Conservation (phyloP, 176 grass and related monocot species). For the Oryza brachyantha region DNA sequence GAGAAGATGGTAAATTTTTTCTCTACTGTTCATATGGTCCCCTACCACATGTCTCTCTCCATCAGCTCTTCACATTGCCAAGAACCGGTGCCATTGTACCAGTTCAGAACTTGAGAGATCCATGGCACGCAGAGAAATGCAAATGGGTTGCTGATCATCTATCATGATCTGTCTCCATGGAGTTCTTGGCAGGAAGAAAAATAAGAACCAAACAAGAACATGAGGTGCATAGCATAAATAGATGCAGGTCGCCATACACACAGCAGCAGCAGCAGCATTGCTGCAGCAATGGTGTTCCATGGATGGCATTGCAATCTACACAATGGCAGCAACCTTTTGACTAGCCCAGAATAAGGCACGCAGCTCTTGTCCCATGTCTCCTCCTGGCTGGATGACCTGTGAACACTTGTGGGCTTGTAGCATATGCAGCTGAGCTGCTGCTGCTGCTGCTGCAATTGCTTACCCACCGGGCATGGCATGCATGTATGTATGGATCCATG, state of each 20-base stretch:
- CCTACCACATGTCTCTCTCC: neutral
- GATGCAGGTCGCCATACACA: too few species aligned
- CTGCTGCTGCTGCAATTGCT: slow-evolving; percentile 22
- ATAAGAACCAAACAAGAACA: neutral
- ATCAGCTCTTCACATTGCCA: neutral
- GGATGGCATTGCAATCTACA: neutral
- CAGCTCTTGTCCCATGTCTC: slow-evolving; percentile 21
- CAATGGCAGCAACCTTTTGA: slow-evolving; percentile 25
- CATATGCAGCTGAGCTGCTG: neutral
- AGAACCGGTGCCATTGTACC: neutral
- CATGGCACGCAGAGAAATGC: neutral
- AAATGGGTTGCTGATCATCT: neutral
- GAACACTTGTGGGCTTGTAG: neutral
- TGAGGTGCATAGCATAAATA: neutral
- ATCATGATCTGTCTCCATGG: neutral
- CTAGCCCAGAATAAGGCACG: slow-evolving; percentile 37
- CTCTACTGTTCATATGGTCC: slow-evolving; percentile 23
- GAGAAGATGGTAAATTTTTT: neutral
- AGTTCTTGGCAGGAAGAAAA: neutral
- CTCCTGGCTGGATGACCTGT: neutral
- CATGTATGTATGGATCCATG: neutral
- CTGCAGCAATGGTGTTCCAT: neutral
- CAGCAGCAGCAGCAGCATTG: neutral
- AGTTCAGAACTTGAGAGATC: neutral
- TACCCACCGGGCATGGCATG: slow-evolving; percentile 9